Evolutionary conservation across 352 stramenopile species (phyloP).

Genomic region (Phytophthora lateralis): DNA sequence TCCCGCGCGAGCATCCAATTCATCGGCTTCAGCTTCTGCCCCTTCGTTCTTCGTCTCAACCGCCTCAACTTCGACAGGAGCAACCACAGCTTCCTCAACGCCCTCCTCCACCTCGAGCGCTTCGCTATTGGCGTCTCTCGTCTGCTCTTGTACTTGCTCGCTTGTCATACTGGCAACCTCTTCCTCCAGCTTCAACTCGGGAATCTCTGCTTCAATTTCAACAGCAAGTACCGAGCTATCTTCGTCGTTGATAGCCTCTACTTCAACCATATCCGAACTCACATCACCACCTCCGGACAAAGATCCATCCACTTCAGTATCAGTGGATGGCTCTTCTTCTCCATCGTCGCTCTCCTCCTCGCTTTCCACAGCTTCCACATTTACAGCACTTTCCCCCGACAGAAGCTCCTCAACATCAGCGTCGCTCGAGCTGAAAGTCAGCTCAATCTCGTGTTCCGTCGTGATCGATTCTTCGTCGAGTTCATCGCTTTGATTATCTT

Average conservation of each 20-base stretch:
- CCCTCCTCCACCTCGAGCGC: neutral
- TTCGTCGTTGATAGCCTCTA: neutral
- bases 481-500: conserved; percentile 1
- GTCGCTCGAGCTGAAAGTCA: conserved; percentile 3
- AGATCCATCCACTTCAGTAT: neutral
- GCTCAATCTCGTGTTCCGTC: conserved; percentile 2
- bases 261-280: no score
- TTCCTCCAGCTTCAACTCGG: conserved; percentile 12
- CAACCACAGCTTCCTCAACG: neutral
- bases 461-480: conserved; percentile 1
- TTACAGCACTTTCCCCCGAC: neutral
- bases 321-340: neutral
- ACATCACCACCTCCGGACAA: conserved; percentile 3
- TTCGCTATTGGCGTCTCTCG: conserved; percentile 3
- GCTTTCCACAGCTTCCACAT: neutral
- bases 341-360: neutral
- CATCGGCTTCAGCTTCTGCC: neutral
- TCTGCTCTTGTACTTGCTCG: neutral
- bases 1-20: neutral
- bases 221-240: conserved; percentile 3
- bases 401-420: neutral
- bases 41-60: neutral
- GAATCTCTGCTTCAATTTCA: conserved; percentile 3
- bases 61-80: conserved; percentile 1
- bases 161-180: neutral